A percentile compares a stretch with the other conserved stretches of the same genome.
phyloP scores from a whole-genome alignment of 345 rosid species.

The Murraya koenigii region DNA sequence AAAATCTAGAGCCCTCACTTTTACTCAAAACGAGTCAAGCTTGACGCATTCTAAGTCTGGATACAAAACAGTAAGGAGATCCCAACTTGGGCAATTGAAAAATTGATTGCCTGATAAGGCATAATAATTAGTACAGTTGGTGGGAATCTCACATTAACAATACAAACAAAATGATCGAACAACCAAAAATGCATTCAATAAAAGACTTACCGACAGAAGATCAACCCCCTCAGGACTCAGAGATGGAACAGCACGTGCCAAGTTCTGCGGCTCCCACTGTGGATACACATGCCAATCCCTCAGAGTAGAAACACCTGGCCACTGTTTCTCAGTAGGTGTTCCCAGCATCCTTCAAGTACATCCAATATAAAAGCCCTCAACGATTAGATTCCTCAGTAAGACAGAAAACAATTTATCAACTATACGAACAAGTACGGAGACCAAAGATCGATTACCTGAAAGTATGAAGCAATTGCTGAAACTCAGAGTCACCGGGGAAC shows the following conservation, averaged over 20 bases:
- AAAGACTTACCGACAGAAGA: constrained; percentile 60
- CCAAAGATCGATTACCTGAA: constrained; percentile 51
- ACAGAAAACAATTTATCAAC: not conserved
- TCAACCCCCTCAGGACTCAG: constrained; percentile 82
- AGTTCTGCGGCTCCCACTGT: constrained; percentile 72
- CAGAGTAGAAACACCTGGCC: constrained; percentile 83
- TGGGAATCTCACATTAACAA: not conserved
- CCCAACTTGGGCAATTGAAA: not conserved
- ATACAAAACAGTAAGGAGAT: not conserved
- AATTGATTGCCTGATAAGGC: not conserved
- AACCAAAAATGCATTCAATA: not conserved
- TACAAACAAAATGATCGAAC: not conserved
- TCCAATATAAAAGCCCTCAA: not conserved
- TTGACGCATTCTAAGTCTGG: not conserved
- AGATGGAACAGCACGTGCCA: constrained; percentile 67
- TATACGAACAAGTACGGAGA: not conserved
- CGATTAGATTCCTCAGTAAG: not conserved
- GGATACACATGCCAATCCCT: constrained; percentile 96
- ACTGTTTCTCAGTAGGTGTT: constrained; percentile 77
- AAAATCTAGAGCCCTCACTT: too few relatives aligned
- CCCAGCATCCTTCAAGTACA: constrained; percentile 61
- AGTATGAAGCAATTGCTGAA: constrained; percentile 91
- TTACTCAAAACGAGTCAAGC: not conserved
- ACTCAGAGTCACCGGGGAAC: constrained; percentile 93
- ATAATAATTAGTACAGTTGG: not conserved